These are phyloP conservation scores for Picocystis salinarum DNA, from an alignment of 139 green algal species.

Conservation along the genomic window DNA sequence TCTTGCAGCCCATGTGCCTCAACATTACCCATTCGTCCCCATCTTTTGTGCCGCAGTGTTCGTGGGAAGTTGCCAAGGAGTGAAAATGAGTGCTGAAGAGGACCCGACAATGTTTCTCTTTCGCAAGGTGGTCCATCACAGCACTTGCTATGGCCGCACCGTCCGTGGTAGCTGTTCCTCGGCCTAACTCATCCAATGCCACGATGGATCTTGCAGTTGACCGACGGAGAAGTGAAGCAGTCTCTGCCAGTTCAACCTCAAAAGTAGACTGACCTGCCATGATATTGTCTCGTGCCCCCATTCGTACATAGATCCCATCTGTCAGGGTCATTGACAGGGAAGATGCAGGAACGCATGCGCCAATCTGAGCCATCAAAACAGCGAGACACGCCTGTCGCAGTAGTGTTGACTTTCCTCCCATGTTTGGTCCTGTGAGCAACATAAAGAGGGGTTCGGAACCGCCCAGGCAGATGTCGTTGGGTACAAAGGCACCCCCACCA, in stretches of 20 bases:
- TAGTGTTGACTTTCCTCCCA: constrained; percentile 92
- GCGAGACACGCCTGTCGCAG: constrained; percentile 42
- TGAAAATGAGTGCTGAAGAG: constrained; percentile 99
- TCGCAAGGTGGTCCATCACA: constrained; percentile 61
- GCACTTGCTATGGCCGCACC: constrained; percentile 80
- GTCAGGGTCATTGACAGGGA: constrained; percentile 29
- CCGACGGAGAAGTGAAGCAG: constrained; percentile 57
- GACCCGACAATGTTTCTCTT: constrained; percentile 39
- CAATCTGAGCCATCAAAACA: constrained; percentile 73
- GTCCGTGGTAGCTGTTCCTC: constrained; percentile 88
- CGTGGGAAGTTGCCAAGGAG: constrained; percentile 38
- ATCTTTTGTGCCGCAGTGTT: constrained; percentile 14
- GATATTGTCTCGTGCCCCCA: constrained; percentile 74
- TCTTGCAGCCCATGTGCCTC: constrained; percentile 76
- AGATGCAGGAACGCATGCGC: constrained; percentile 69
- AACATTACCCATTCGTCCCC: constrained; percentile 33
- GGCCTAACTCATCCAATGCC: constrained; percentile 85
- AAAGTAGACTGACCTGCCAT: constrained; percentile 85
- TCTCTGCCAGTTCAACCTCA: constrained; percentile 89
- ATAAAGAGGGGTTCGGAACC: constrained; percentile 17
- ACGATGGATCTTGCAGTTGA: constrained; percentile 56
- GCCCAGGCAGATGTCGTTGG: constrained; percentile 78
- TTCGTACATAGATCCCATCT: constrained; percentile 86
- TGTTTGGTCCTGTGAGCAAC: constrained; percentile 76
- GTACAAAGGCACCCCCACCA: constrained; percentile 54